Percentiles rank a stretch among this genome's conserved stretches.
Conservation (phyloP, 2,329 filamentous ascomycete genomes). For the Diaporthe ampelina region DNA sequence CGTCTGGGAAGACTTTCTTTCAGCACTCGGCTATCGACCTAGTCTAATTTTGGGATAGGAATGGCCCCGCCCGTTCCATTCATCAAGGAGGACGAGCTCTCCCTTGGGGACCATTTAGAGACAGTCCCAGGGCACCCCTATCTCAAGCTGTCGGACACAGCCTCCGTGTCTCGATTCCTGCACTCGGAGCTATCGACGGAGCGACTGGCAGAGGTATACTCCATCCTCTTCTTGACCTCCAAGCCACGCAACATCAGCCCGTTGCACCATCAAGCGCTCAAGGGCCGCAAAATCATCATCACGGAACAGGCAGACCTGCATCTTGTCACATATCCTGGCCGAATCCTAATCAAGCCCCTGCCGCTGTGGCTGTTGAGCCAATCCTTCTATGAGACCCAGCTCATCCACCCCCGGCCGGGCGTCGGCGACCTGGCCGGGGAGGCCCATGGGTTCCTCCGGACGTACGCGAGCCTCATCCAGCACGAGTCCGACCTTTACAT, state of each 20-base stretch:
- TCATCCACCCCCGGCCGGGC: not conserved
- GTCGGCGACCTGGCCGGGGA: not conserved
- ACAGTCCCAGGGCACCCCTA: not conserved
- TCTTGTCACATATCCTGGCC: constrained; percentile 2
- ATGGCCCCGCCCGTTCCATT: not conserved
- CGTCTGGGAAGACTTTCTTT: not conserved
- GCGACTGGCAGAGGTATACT: not conserved
- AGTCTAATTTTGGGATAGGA: not conserved
- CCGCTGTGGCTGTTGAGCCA: not conserved
- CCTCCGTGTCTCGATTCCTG: not conserved
- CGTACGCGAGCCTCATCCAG: not conserved
- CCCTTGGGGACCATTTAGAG: not conserved
- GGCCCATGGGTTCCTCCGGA: constrained; percentile 3
- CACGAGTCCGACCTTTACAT: constrained; percentile 3
- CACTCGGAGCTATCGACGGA: not conserved
- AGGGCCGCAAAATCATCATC: not conserved
- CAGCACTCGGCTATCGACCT: not conserved
- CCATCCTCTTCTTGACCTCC: not conserved
- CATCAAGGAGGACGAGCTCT: not conserved
- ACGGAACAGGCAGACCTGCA: constrained; percentile 9
- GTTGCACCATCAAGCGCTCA: not conserved
- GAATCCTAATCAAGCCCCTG: not conserved
- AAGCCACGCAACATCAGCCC: constrained; percentile 14
- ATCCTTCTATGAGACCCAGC: not conserved
- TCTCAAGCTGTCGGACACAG: not conserved